Percentiles rank a stretch among this genome's conserved stretches.
These are phyloP conservation scores for Cladosporium sp. DNA, from an alignment of 2,329 filamentous ascomycete genomes.

Conservation along the genomic window DNA sequence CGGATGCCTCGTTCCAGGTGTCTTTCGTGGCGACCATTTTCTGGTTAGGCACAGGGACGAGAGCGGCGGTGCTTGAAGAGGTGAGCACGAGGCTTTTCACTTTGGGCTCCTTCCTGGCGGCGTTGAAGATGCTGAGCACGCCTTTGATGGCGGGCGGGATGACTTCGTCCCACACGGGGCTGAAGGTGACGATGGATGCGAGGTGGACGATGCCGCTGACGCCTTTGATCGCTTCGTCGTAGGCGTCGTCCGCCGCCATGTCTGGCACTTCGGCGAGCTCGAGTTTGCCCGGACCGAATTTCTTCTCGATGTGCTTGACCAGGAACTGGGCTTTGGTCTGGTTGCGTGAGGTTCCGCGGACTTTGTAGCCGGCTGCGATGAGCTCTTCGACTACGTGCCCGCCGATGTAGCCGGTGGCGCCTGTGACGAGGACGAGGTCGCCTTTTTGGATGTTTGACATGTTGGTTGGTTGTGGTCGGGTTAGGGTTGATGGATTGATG, in stretches of 20 bases:
- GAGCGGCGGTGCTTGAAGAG: conserved; percentile 34
- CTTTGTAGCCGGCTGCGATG: conserved; percentile 25
- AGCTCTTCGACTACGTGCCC: conserved; percentile 28
- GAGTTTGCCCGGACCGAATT: conserved; percentile 31
- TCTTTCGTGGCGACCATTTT: conserved; percentile 30
- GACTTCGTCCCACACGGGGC: conserved; percentile 38
- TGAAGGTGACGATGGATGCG: conserved; percentile 40
- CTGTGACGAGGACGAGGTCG: conserved; percentile 25
- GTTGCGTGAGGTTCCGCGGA: conserved; percentile 26
- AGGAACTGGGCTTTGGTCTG: conserved; percentile 25
- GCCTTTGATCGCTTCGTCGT: conserved; percentile 38
- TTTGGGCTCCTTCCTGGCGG: conserved; percentile 37
- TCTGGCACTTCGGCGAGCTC: conserved; percentile 39
- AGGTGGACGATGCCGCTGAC: conserved; percentile 44
- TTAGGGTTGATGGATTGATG: background rate
- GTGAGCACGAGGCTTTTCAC: conserved; percentile 44
- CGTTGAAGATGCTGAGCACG: conserved; percentile 36
- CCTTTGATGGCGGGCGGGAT: conserved; percentile 37
- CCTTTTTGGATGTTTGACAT: conserved; percentile 22
- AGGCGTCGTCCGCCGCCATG: conserved; percentile 34
- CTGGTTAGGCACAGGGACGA: conserved; percentile 33
- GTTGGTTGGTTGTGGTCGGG: background rate
- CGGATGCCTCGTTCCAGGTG: conserved; percentile 27
- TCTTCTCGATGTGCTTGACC: conserved; percentile 22
- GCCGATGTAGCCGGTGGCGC: conserved; percentile 25